Percentiles rank a stretch among this genome's conserved stretches.
Conservation (phyloP, 78 protist genomes). For the Dictyostelium capitatum region DNA sequence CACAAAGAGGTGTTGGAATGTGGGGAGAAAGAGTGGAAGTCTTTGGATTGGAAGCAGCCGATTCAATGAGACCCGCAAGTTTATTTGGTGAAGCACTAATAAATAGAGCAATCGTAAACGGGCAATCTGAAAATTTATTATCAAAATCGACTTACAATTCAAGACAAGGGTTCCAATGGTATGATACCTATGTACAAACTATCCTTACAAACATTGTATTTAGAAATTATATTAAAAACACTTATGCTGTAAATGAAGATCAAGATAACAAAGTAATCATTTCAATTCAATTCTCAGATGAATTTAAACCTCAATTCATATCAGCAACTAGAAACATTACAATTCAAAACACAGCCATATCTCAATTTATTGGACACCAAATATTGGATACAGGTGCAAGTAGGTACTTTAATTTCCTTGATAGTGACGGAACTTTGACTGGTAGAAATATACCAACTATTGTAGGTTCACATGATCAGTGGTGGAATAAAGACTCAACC, state of each 20-base stretch:
- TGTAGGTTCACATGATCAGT: not conserved
- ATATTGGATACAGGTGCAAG: constrained; percentile 22
- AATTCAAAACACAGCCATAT: constrained; percentile 11
- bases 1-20: constrained; percentile 39
- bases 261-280: constrained; percentile 62
- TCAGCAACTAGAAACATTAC: constrained; percentile 31
- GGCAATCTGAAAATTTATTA: constrained; percentile 39
- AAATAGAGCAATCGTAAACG: constrained; percentile 37
- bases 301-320: constrained; percentile 77
- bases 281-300: constrained; percentile 80
- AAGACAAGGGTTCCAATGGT: constrained; percentile 87
- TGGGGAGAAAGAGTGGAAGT: constrained; percentile 78
- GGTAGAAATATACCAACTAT: constrained; percentile 9
- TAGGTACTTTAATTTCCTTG: constrained; percentile 57
- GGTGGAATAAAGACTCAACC: constrained; percentile 64
- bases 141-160: not conserved
- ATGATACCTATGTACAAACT: constrained; percentile 74
- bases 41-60: constrained; percentile 18
- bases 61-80: constrained; percentile 17
- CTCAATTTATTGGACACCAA: constrained; percentile 41
- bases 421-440: constrained; percentile 44
- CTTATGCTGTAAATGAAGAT: constrained; percentile 4
- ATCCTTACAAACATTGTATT: constrained; percentile 39
- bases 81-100: constrained; percentile 65
- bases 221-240: constrained; percentile 14